Conservation (phyloP, 805 yeast species). For the Teunomyces cretensis region DNA sequence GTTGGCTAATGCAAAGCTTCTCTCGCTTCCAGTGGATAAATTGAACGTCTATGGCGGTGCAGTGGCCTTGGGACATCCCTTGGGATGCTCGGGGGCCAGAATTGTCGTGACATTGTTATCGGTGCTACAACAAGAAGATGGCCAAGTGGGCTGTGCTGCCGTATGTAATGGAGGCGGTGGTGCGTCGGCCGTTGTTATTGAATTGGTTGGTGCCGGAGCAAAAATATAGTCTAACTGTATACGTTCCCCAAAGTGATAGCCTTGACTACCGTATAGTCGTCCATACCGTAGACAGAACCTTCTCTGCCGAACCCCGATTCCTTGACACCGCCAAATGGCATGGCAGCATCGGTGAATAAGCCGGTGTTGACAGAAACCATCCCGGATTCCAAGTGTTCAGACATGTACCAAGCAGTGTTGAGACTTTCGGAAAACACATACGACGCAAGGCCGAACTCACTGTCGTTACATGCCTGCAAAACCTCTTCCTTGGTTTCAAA, state of each 20-base stretch:
- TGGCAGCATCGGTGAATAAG: conserved; percentile 51
- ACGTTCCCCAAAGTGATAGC: conserved; percentile 51
- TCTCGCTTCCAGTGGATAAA: conserved; percentile 61
- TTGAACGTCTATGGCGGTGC: conserved; percentile 94
- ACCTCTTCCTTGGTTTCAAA: conserved; percentile 57
- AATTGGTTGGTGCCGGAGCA: conserved; percentile 24
- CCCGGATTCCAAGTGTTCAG: conserved; percentile 61
- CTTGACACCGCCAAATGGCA: conserved; percentile 63
- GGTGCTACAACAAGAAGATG: conserved; percentile 76
- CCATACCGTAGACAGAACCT: conserved; percentile 62
- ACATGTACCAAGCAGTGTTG: conserved; percentile 49
- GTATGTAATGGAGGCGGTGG: conserved; percentile 99
- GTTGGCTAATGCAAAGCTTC: conserved; percentile 76
- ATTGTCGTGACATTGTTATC: conserved; percentile 81
- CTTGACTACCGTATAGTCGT: conserved; percentile 56
- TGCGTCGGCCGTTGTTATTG: conserved; percentile 89
- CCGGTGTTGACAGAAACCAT: conserved; percentile 67
- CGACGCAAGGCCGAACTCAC: conserved; percentile 58
- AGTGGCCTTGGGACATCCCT: conserved; percentile 92
- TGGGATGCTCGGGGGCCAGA: conserved; percentile 96
- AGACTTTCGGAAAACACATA: conserved; percentile 56
- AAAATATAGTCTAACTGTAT: conserved; percentile 11
- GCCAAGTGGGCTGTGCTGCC: conserved; percentile 88
- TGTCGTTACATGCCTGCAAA: conserved; percentile 52
- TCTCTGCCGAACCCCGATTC: conserved; percentile 73